A percentile compares a stretch with the other conserved stretches of the same genome.
Evolutionary conservation across 2,329 filamentous ascomycete species (phyloP).

Genomic region (Penicillium frequentans): DNA sequence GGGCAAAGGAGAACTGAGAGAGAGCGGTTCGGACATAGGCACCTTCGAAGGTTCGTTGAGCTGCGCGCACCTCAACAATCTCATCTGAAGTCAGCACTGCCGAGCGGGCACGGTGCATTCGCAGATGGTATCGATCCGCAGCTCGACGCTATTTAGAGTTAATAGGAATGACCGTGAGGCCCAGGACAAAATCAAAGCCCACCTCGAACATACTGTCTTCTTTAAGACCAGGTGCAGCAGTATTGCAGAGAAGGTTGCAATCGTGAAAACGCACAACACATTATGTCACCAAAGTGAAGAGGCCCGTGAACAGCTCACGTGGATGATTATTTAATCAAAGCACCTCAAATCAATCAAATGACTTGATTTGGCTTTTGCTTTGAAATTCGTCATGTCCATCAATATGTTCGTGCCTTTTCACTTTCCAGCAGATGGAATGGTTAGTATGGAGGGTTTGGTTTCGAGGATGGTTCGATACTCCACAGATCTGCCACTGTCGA

Average conservation of each 20-base stretch:
- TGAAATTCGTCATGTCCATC: neutral
- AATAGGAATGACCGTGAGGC: neutral
- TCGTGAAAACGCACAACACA: neutral
- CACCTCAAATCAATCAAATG: neutral
- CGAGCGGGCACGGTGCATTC: conserved; percentile 79
- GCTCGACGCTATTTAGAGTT: conserved; percentile 57
- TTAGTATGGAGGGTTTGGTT: neutral
- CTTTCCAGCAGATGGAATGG: neutral
- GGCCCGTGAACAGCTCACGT: neutral
- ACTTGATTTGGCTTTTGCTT: neutral
- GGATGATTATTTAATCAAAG: neutral
- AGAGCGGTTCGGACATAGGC: conserved; percentile 94
- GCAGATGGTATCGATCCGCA: conserved; percentile 73
- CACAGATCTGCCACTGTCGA: neutral
- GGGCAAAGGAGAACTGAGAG: conserved; percentile 90
- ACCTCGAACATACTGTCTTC: conserved; percentile 30
- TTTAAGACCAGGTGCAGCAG: neutral
- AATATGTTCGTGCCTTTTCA: neutral
- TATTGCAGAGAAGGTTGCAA: neutral
- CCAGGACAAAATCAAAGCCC: neutral
- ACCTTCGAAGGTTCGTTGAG: conserved; percentile 94
- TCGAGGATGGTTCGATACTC: neutral
- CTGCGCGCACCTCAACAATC: conserved; percentile 90
- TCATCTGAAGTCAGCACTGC: conserved; percentile 79
- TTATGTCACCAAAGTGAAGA: neutral